Percentiles rank a stretch among this genome's conserved stretches.
phyloP scores from a whole-genome alignment of 768 basidiomycete species.

The Boletellus emodensis region DNA sequence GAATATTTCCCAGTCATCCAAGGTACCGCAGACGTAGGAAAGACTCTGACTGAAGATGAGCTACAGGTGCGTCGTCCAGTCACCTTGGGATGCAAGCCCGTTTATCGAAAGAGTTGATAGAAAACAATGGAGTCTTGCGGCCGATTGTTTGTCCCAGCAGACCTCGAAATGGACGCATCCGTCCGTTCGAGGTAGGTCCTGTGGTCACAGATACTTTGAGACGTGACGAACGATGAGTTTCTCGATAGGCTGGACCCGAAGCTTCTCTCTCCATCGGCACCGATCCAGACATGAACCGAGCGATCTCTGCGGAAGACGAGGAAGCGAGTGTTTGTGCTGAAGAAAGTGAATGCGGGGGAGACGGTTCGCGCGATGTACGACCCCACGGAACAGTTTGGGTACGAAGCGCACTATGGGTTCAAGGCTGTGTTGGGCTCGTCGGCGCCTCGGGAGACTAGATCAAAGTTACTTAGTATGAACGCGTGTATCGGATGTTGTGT shows the following conservation, averaged over 20 bases:
- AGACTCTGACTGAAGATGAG: constrained; percentile 5
- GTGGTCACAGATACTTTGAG: background rate
- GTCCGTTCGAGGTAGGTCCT: background rate
- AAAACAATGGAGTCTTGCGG: constrained; percentile 11
- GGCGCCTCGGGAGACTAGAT: background rate
- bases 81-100: too few species aligned
- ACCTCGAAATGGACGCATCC: constrained; percentile 1
- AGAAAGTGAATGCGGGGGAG: constrained; percentile 14
- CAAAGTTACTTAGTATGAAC: too few species aligned
- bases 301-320: constrained; percentile 1
- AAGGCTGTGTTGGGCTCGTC: constrained; percentile 1
- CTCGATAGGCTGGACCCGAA: background rate
- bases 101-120: background rate
- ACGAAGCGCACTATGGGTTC: constrained; percentile 12
- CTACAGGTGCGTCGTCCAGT: background rate
- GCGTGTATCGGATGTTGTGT: too few species aligned
- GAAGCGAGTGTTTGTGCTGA: constrained; percentile 10
- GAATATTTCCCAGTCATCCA: constrained; percentile 1
- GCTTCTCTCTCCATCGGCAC: background rate
- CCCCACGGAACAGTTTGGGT: constrained; percentile 7
- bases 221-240: background rate
- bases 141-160: constrained; percentile 1
- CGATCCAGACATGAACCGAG: background rate
- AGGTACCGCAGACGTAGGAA: constrained; percentile 5
- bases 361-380: constrained; percentile 14